Evolutionary conservation across 148 eudicot genomes (phyloP), one percentile per base, ranked within the genome.

Genomic region (Persicaria tinctoria): DNA sequence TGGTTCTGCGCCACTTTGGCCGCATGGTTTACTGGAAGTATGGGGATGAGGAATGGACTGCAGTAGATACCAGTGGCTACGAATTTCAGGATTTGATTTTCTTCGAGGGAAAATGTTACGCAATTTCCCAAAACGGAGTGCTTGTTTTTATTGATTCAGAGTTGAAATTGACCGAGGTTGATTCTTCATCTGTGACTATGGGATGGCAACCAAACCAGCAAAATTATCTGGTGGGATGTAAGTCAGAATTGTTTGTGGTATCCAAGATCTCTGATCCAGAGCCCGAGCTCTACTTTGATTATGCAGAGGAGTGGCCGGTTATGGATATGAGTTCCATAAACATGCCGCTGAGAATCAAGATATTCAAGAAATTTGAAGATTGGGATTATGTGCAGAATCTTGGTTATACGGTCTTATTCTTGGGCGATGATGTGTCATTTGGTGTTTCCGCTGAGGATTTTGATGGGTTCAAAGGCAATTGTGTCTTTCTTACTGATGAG

Each of bases 361-460:
- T 54, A 14, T 54, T 13, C 57, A 54, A 54, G 57, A 54, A 54
- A 17, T 13, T 18, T 63, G 54, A 54, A 46, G 54, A 20, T 46
- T 78, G 81, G 81, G 54, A 46, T 54, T 53, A 16, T 14, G 38
- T 45, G 11, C n/a, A 48, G 4, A 16, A 47, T 7, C 9, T 69
- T 16, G 74, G 73, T 11, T 68, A 56, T 11, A 32, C 50, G 32
- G 81, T 54, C 46, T 74, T 74, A 6, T 74, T 78, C 74, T 9
- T 78, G 41, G 81, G 74, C 14, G 81, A 78, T 68, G 81, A 78
- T 74, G 74, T 74, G 14, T 48, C 69, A 3, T 78, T 78, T 78
- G 17, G 66, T 11, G n/a, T 78, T 27, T 68, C 66, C 13, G 13
- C 9, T 2, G n/a, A 23, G 56, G 81, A 74, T 46, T 68, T 66